Percentiles rank a stretch among this genome's conserved stretches.
Evolutionary conservation across 441 rosid genomes (phyloP).

Genomic region (Syzygium syzygioides): DNA sequence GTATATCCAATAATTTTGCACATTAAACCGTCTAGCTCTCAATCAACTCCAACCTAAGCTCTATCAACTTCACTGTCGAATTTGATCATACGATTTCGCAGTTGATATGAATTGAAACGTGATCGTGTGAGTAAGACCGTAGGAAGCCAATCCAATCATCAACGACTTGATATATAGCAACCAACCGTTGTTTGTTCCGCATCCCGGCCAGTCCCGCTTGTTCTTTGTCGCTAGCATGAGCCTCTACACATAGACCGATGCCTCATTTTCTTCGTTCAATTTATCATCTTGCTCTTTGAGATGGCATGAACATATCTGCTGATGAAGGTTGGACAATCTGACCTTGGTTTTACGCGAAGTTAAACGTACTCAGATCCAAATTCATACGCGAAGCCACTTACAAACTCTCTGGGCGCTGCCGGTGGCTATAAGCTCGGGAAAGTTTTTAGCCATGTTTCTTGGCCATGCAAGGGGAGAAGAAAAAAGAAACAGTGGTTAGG

Average conservation of each 20-base stretch:
- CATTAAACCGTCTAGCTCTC: too few relatives aligned
- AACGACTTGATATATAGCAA: too few relatives aligned
- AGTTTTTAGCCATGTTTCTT: background rate
- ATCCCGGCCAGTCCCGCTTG: too few relatives aligned
- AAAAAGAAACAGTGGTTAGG: too few relatives aligned
- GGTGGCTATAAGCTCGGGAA: background rate
- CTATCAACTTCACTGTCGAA: too few relatives aligned
- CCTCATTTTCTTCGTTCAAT: background rate
- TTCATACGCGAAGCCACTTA: background rate
- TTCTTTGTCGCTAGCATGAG: background rate
- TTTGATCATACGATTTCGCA: too few relatives aligned
- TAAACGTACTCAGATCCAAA: background rate
- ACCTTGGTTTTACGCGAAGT: background rate
- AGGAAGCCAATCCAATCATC: too few relatives aligned
- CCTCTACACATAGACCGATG: background rate
- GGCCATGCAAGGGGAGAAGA: background rate
- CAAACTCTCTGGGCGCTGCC: background rate
- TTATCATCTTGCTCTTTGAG: background rate
- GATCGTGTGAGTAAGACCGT: too few relatives aligned
- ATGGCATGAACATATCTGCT: background rate
- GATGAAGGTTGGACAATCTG: background rate
- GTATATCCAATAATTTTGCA: too few relatives aligned
- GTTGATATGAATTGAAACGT: too few relatives aligned
- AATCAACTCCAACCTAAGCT: too few relatives aligned
- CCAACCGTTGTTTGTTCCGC: too few relatives aligned